Conservation (phyloP, 2,329 filamentous ascomycete species). For the Fusarium transvaalense region DNA sequence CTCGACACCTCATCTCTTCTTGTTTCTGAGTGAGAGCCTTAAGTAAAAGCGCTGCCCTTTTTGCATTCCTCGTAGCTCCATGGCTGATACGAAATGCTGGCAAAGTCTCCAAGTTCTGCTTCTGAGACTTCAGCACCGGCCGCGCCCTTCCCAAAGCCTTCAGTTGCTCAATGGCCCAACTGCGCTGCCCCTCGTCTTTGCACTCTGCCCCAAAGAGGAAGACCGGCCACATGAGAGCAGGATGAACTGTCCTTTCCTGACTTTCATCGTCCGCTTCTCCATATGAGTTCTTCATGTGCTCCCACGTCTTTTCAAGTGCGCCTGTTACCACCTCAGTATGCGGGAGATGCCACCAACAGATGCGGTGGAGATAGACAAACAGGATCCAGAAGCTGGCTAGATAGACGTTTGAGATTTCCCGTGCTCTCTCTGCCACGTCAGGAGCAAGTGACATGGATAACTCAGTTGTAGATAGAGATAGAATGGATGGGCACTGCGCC, state of each 20-base stretch:
- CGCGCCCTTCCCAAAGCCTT: neutral
- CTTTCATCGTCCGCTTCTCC: neutral
- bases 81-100: slow-evolving; percentile 11
- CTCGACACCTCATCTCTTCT: neutral
- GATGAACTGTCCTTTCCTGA: neutral
- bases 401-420: neutral
- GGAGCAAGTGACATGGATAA: neutral
- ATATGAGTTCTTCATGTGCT: slow-evolving; percentile 5
- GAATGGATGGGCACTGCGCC: slow-evolving; percentile 3
- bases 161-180: neutral
- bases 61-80: slow-evolving; percentile 8
- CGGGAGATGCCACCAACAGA: slow-evolving; percentile 16
- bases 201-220: slow-evolving; percentile 6
- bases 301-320: neutral
- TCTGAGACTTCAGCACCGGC: neutral
- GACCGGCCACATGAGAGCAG: neutral
- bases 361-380: slow-evolving; percentile 4
- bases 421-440: neutral
- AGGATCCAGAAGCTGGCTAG: slow-evolving; percentile 16
- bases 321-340: neutral
- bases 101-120: neutral
- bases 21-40: neutral
- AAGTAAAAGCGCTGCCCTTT: neutral
- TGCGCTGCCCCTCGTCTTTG: neutral
- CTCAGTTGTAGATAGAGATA: neutral